Evolutionary conservation across 2,329 filamentous ascomycete species (phyloP).

Genomic region (Whalleya microplaca): DNA sequence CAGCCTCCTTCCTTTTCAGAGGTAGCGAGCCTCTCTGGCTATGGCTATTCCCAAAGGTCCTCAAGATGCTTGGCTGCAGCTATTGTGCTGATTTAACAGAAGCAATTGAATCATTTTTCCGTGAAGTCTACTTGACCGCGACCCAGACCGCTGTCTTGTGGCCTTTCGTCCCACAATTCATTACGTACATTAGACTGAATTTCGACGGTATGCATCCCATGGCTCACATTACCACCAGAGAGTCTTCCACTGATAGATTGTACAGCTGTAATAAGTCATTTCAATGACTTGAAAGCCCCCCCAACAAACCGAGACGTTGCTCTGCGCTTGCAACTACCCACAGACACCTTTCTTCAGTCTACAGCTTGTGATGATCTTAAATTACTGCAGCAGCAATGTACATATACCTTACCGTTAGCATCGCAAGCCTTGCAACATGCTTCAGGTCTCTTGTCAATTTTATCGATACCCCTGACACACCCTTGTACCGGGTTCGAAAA

Average conservation of each 20-base stretch:
- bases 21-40: constrained; percentile 66
- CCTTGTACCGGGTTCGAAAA: constrained; percentile 38
- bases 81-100: constrained; percentile 51
- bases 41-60: constrained; percentile 64
- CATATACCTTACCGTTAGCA: constrained; percentile 44
- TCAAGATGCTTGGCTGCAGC: constrained; percentile 59
- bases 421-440: constrained; percentile 53
- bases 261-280: constrained; percentile 26
- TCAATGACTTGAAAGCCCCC: constrained; percentile 35
- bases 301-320: constrained; percentile 34
- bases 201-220: constrained; percentile 47
- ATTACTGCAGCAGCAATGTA: constrained; percentile 39
- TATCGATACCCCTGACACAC: constrained; percentile 46
- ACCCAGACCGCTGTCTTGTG: constrained; percentile 51
- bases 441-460: constrained; percentile 46
- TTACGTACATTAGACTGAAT: constrained; percentile 54
- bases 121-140: constrained; percentile 50
- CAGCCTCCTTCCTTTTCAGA: constrained; percentile 51
- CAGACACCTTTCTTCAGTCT: constrained; percentile 40
- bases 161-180: constrained; percentile 47
- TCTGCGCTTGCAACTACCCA: constrained; percentile 44
- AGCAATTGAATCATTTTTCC: constrained; percentile 58
- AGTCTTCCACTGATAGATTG: constrained; percentile 19
- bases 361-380: constrained; percentile 22
- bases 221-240: not conserved